A percentile compares a stretch with the other conserved stretches of the same genome.
Evolutionary conservation across 257 asterid species (phyloP).

Genomic region (Oldenlandia corymbosa): DNA sequence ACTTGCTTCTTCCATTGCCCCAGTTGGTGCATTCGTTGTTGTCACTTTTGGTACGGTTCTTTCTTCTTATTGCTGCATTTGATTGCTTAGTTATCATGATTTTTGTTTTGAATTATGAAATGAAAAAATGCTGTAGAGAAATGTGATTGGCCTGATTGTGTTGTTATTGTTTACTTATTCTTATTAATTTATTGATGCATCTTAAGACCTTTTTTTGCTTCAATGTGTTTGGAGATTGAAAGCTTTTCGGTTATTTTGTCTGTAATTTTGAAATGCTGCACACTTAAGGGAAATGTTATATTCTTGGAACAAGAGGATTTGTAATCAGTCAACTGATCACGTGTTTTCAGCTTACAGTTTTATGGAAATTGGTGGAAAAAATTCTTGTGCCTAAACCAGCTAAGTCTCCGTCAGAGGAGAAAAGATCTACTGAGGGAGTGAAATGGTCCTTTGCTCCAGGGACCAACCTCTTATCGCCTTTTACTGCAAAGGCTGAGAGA

Average conservation of each 20-base stretch:
- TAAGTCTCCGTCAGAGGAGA: constrained; percentile 45
- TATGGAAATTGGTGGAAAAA: constrained; percentile 91
- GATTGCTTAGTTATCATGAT: constrained; percentile 6
- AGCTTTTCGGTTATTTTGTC: background rate
- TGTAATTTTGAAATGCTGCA: background rate
- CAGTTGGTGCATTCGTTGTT: constrained; percentile 69
- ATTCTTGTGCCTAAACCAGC: constrained; percentile 55
- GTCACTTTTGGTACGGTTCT: constrained; percentile 65
- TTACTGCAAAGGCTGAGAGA: constrained; percentile 60
- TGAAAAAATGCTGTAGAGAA: background rate
- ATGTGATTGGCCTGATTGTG: constrained; percentile 7
- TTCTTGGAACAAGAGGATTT: constrained; percentile 16
- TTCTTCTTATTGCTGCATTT: background rate
- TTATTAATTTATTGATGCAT: background rate
- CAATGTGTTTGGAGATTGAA: background rate
- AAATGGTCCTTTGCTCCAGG: constrained; percentile 86
- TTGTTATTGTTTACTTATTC: background rate
- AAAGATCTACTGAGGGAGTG: constrained; percentile 47
- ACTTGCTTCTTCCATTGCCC: constrained; percentile 49
- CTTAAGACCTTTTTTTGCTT: background rate
- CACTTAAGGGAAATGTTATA: background rate
- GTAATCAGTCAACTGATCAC: constrained; percentile 56
- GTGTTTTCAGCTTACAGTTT: constrained; percentile 83
- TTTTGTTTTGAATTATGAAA: background rate
- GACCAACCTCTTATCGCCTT: constrained; percentile 55